Percentiles rank a stretch among this genome's conserved stretches.
phyloP scores from a whole-genome alignment of 164 flowering plant genomes.

The Akebia trifoliata region DNA sequence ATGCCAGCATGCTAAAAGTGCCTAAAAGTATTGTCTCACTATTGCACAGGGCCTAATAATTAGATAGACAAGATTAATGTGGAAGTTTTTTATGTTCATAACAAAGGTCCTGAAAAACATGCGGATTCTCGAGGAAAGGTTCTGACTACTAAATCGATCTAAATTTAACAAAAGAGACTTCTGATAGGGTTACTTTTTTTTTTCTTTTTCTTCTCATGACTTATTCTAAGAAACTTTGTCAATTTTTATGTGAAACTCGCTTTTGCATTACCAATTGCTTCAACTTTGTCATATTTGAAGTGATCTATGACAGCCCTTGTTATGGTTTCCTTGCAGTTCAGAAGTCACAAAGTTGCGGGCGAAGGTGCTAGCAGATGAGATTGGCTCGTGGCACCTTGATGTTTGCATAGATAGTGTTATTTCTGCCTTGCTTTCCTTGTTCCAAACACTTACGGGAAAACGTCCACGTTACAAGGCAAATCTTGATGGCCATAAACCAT shows the following conservation, averaged over 20 bases:
- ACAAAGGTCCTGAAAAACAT: no score
- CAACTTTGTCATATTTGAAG: not conserved
- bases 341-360: constrained; percentile 70
- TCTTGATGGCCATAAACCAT: not conserved
- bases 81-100: no score
- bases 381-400: constrained; percentile 97
- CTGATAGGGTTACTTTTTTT: no score
- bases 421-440: constrained; percentile 71
- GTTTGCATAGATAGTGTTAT: constrained; percentile 75
- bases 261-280: not conserved
- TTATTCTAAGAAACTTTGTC: not conserved
- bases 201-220: no score
- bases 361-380: constrained; percentile 77
- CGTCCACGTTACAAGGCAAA: constrained; percentile 84
- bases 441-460: constrained; percentile 86
- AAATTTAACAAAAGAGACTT: no score
- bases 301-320: constrained; percentile 9
- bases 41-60: no score
- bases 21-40: no score
- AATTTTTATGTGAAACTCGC: not conserved
- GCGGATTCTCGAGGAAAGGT: no score
- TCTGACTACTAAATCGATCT: no score
- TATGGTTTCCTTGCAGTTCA: constrained; percentile 49
- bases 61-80: no score
- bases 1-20: no score